Evolutionary conservation across 208 protist genomes (phyloP), one percentile per base, ranked within the genome.

Genomic region (Leptomonas seymouri): DNA sequence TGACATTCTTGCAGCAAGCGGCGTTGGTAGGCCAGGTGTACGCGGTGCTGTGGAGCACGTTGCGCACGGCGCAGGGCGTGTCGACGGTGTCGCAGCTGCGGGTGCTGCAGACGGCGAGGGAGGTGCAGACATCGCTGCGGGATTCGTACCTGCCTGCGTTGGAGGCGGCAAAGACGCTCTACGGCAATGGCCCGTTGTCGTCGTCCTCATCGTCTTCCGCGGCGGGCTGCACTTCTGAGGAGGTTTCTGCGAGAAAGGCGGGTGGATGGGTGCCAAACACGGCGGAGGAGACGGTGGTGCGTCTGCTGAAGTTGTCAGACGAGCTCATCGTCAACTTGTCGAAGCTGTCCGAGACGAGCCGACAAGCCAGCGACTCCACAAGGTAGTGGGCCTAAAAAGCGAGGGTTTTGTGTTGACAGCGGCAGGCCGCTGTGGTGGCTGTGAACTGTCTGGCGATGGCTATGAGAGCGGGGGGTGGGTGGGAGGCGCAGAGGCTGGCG

Each of bases 11-110:
- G 14, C 88, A 93, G 59, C 82, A 93, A 56, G 72, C 74, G 27
- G 81, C 77, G 18, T 39, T 93, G 53, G 61, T 80, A 8, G 85
- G 80, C 25, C 85, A 90, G 73, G 60, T 89, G 45, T 93, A 89
- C 66, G 81, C 81, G 14, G 85, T 83, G 58, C 77, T 93, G 28
- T 91, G 81, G 82, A 75, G 82, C 46, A 74, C 86, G 62, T 61
- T 93, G 42, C 79, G 80, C 42, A 80, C 80, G n/a, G 51, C 68
- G 6, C 68, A 84, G 9, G 87, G 87, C 15, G 81, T 78, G 23
- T 25, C 59, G 46, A 69, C 66, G 31, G 74, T 82, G 68, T 53
- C 34, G 61, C 81, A 90, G 72, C 65, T 90, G 77, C 48, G 61
- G 7, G 51, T 88, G 49, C 39, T 74, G 55, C 67, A 78, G 20